These are phyloP conservation scores for Chaetomiaceae sp. DNA, from an alignment of 2,329 filamentous ascomycete species.

Conservation along the genomic window DNA sequence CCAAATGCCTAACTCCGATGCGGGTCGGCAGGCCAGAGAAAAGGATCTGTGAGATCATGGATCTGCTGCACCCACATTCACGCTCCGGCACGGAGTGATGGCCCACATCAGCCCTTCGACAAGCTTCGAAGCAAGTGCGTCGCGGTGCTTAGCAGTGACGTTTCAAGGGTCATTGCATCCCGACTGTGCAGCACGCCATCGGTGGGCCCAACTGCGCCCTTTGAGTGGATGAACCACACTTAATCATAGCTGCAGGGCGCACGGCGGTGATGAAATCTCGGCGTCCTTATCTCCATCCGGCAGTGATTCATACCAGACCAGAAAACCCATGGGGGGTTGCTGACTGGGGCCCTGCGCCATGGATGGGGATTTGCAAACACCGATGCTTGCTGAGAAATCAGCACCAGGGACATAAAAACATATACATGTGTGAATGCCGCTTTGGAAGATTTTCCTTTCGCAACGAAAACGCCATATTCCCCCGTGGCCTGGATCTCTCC, in stretches of 20 bases:
- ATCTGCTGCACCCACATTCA: too few relatives aligned
- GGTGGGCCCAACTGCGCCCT: background rate
- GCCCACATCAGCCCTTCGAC: too few relatives aligned
- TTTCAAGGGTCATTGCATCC: background rate
- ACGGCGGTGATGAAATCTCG: background rate
- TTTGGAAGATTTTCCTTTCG: too few relatives aligned
- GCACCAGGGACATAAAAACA: background rate
- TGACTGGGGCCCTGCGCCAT: background rate
- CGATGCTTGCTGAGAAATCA: constrained; percentile 14
- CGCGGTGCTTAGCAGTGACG: too few relatives aligned
- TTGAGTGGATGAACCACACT: background rate
- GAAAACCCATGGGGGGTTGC: too few relatives aligned
- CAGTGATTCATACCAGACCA: background rate
- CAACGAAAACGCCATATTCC: too few relatives aligned
- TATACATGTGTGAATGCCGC: background rate
- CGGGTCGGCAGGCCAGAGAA: background rate
- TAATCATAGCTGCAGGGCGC: background rate
- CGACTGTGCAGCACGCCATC: background rate
- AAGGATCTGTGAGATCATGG: background rate
- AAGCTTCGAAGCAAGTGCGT: constrained; percentile 4
- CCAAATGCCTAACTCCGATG: constrained; percentile 7
- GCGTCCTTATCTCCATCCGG: background rate
- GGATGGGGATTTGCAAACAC: background rate
- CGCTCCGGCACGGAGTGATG: too few relatives aligned
- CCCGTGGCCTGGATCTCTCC: background rate